Percentiles rank a stretch among this genome's conserved stretches.
phyloP scores from a whole-genome alignment of 208 protist genomes.

The Acanthamoeba healyi region DNA sequence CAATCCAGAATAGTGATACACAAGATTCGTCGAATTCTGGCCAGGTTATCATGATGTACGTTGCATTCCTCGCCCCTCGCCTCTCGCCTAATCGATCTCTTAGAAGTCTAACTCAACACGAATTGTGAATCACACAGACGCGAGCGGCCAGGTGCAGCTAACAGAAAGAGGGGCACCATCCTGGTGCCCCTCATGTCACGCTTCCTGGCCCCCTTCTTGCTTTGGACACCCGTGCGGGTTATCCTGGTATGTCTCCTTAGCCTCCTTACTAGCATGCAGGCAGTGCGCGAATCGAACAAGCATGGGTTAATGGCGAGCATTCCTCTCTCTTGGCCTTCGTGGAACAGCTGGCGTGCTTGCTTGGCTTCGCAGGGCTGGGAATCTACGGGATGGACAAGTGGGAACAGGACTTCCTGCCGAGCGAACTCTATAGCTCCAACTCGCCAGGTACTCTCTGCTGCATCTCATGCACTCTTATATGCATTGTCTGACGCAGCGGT shows the following conservation, averaged over 20 bases:
- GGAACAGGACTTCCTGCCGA: constrained; percentile 49
- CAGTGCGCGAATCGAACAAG: too few species aligned
- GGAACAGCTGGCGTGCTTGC: constrained; percentile 2
- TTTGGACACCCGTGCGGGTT: constrained; percentile 20
- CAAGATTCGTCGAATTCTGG: not conserved
- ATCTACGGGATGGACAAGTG: constrained; percentile 51
- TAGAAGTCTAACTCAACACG: not conserved
- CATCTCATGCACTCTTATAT: not conserved
- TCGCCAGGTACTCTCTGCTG: not conserved
- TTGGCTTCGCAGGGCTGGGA: constrained; percentile 22
- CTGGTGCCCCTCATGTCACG: constrained; percentile 31
- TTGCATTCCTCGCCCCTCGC: too few species aligned
- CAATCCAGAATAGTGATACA: not conserved
- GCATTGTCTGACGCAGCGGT: not conserved
- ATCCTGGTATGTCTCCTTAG: constrained; percentile 5
- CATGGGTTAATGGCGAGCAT: too few species aligned
- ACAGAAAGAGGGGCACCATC: constrained; percentile 50
- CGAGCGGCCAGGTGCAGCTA: constrained; percentile 14
- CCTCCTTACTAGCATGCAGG: too few species aligned
- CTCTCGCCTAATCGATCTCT: not conserved
- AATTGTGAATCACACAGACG: constrained; percentile 40
- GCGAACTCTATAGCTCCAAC: constrained; percentile 70
- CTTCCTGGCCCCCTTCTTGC: constrained; percentile 22
- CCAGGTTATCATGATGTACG: constrained; percentile 24
- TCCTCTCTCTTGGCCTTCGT: too few species aligned